Evolutionary conservation across 768 basidiomycete species (phyloP).

Genomic region (Lactarius tabidus): DNA sequence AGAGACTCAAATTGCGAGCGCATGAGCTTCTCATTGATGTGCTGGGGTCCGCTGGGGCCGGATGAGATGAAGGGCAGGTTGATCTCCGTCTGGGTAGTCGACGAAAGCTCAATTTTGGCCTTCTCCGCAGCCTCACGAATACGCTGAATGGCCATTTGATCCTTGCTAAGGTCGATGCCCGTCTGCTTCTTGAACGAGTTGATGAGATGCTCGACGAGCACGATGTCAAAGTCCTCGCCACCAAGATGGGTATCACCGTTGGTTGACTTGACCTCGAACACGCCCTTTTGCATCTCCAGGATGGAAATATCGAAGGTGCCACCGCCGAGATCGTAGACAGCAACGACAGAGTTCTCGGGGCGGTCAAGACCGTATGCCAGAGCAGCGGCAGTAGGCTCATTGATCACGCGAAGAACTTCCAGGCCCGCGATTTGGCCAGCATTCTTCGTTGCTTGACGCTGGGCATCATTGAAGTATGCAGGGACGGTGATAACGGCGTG

Average conservation of each 20-base stretch:
- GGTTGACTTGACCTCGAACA: constrained; percentile 99
- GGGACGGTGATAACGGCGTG: constrained; percentile 94
- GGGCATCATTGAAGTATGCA: constrained; percentile 99
- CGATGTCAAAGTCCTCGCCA: constrained; percentile 94
- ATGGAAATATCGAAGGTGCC: constrained; percentile 99
- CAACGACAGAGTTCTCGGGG: constrained; percentile 76
- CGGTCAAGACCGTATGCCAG: constrained; percentile 97
- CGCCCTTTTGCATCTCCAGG: constrained; percentile 98
- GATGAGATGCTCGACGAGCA: constrained; percentile 81
- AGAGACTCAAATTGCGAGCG: constrained; percentile 90
- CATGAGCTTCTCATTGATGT: constrained; percentile 89
- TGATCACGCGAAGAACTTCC: constrained; percentile 96
- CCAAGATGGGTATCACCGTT: constrained; percentile 98
- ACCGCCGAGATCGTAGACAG: constrained; percentile 97
- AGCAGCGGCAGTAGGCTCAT: constrained; percentile 98
- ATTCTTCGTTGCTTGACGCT: constrained; percentile 97
- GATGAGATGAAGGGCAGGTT: constrained; percentile 98
- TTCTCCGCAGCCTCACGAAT: constrained; percentile 99
- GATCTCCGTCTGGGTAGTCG: constrained; percentile 92
- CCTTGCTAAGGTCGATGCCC: constrained; percentile 74
- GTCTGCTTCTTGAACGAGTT: constrained; percentile 93
- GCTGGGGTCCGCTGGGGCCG: constrained; percentile 91
- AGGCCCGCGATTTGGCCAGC: constrained; percentile 97
- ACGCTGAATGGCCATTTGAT: constrained; percentile 97
- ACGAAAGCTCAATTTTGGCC: constrained; percentile 97